Percentiles rank a stretch among this genome's conserved stretches.
These are phyloP conservation scores for Claviceps sp. DNA, from an alignment of 2,329 filamentous ascomycete genomes.

Conservation along the genomic window DNA sequence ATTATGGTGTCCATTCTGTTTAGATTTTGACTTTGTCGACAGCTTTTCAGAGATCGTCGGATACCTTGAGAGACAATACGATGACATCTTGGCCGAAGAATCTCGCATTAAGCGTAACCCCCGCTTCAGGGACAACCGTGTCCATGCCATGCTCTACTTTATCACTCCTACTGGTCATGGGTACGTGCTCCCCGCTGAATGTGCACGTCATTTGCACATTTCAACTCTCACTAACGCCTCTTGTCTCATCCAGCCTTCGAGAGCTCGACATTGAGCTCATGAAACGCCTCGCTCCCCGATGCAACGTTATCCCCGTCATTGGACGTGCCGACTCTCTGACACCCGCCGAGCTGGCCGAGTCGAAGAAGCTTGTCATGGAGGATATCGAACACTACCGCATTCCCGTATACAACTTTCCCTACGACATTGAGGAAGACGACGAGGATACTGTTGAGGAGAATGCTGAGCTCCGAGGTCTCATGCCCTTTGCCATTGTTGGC, in stretches of 20 bases:
- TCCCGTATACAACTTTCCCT: conserved; percentile 99
- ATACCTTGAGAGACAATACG: conserved; percentile 97
- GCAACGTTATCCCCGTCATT: conserved; percentile 98
- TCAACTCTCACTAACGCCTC: conserved; percentile 1
- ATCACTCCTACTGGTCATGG: conserved; percentile 96
- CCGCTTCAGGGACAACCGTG: conserved; percentile 96
- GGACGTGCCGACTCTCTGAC: conserved; percentile 97
- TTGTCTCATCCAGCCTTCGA: conserved; percentile 52
- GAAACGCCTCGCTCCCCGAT: conserved; percentile 95
- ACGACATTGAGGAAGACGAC: conserved; percentile 98
- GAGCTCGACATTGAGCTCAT: conserved; percentile 99
- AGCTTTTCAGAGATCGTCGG: conserved; percentile 97
- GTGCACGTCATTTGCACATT: neutral
- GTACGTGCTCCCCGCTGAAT: conserved; percentile 32
- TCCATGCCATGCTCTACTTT: conserved; percentile 97
- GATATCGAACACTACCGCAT: conserved; percentile 99
- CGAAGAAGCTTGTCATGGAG: conserved; percentile 99
- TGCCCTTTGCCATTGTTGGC: conserved; percentile 98
- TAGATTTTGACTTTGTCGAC: neutral
- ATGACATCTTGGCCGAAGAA: conserved; percentile 97
- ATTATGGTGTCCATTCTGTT: neutral
- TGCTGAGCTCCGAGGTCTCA: conserved; percentile 87
- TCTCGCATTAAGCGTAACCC: conserved; percentile 99
- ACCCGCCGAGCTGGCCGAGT: conserved; percentile 90
- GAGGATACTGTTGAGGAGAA: conserved; percentile 99